phyloP scores from a whole-genome alignment of 345 rosid genomes.

The Viola odorata region DNA sequence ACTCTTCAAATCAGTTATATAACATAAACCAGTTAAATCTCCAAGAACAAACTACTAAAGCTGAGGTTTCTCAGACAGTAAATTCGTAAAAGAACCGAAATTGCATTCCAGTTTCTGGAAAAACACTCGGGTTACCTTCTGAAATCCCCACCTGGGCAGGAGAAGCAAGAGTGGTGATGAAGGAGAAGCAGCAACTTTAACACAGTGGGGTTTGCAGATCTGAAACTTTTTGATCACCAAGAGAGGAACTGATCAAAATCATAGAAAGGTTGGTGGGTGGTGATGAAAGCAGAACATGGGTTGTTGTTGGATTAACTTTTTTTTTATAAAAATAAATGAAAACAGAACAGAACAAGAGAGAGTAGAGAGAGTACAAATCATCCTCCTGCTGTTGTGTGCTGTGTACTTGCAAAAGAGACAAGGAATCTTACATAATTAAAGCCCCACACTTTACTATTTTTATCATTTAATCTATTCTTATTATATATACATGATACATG shows the following conservation, averaged over 20 bases:
- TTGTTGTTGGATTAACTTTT: conserved; percentile 22
- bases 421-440: conserved; percentile 23
- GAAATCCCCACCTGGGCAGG: too few relatives aligned
- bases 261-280: conserved; percentile 11
- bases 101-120: too few relatives aligned
- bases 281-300: conserved; percentile 43
- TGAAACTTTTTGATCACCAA: background rate
- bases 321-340: too few relatives aligned
- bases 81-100: too few relatives aligned
- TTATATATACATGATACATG: too few relatives aligned
- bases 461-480: conserved; percentile 1
- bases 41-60: too few relatives aligned
- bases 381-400: background rate
- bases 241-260: background rate
- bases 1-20: background rate
- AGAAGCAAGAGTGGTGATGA: too few relatives aligned
- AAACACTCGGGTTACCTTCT: too few relatives aligned
- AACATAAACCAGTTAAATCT: too few relatives aligned
- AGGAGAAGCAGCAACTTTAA: too few relatives aligned
- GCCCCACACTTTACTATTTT: conserved; percentile 5
- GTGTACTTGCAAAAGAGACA: conserved; percentile 9
- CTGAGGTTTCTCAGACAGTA: too few relatives aligned
- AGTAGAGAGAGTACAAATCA: background rate
- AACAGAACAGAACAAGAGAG: background rate
- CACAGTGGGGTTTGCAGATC: too few relatives aligned